Evolutionary conservation across 73 alveolate genomes (phyloP).

Genomic region (Symbiodinium pilosum): DNA sequence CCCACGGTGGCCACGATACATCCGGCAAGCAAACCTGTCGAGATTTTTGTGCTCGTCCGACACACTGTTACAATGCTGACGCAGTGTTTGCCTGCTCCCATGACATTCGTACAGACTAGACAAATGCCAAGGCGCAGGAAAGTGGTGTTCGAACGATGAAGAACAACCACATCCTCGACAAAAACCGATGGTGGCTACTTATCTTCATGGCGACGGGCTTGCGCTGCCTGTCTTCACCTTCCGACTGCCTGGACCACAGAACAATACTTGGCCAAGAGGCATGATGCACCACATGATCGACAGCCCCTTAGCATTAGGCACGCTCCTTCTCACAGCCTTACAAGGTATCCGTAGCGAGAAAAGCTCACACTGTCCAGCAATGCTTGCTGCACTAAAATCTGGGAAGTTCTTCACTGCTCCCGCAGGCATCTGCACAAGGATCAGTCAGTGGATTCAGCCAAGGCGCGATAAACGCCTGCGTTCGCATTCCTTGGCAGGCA

Average conservation of each 20-base stretch:
- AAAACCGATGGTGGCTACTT: not conserved
- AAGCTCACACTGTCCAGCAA: not conserved
- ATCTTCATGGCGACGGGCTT: not conserved
- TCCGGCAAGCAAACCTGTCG: conserved; percentile 75
- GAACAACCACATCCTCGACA: conserved; percentile 78
- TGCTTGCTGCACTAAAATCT: not conserved
- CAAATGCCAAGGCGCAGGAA: conserved; percentile 48
- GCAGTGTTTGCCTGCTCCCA: too few species aligned
- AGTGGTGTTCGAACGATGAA: conserved; percentile 67
- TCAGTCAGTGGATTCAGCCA: too few species aligned
- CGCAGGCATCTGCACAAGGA: not conserved
- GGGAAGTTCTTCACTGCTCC: not conserved
- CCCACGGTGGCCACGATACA: conserved; percentile 84
- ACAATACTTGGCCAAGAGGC: not conserved
- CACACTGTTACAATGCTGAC: too few species aligned
- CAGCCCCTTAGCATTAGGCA: not conserved
- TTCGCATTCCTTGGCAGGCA: not conserved
- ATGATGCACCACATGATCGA: not conserved
- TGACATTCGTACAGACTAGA: not conserved
- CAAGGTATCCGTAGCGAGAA: too few species aligned
- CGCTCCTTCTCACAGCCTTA: too few species aligned
- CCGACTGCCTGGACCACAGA: not conserved
- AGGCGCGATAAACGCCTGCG: not conserved
- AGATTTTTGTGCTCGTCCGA: too few species aligned
- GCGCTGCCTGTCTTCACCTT: not conserved